These are phyloP conservation scores for Polytrichum commune DNA, from an alignment of 225 moss, liverwort and hornwort genomes.

Conservation along the genomic window DNA sequence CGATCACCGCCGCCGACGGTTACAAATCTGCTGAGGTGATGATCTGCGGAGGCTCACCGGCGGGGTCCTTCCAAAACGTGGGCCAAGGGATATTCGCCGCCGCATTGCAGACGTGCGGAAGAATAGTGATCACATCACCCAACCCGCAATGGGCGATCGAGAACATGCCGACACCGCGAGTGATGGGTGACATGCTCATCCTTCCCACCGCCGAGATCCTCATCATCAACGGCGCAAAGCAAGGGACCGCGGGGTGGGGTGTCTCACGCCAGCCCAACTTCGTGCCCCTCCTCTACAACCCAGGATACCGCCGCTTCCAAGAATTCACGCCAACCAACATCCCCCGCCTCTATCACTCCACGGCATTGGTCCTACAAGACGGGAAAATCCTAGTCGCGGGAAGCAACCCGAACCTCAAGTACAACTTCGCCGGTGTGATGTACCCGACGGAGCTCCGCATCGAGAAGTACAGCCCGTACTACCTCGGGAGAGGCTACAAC, in stretches of 20 bases:
- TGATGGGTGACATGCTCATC: constrained; percentile 68
- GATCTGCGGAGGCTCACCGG: constrained; percentile 55
- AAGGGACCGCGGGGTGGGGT: constrained; percentile 54
- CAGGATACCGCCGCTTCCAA: constrained; percentile 24
- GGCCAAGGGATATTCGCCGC: constrained; percentile 6
- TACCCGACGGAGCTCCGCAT: constrained; percentile 56
- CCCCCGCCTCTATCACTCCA: constrained; percentile 60
- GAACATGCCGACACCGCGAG: constrained; percentile 45
- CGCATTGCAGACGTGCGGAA: constrained; percentile 47
- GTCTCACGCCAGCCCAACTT: constrained; percentile 27
- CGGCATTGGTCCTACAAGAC: constrained; percentile 43
- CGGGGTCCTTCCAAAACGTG: constrained; percentile 32
- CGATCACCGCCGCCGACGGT: constrained; percentile 10
- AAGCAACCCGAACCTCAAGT: constrained; percentile 41
- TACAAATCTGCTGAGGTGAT: constrained; percentile 40
- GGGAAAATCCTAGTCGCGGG: constrained; percentile 47
- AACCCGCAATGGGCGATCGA: constrained; percentile 31
- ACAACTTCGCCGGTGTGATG: constrained; percentile 29
- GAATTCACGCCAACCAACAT: constrained; percentile 21
- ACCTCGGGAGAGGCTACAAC: constrained; percentile 8
- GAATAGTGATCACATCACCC: constrained; percentile 24
- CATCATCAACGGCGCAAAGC: constrained; percentile 52
- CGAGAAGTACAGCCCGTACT: constrained; percentile 42
- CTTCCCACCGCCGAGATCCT: constrained; percentile 47
- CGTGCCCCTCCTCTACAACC: constrained; percentile 39